A percentile compares a stretch with the other conserved stretches of the same genome.
Evolutionary conservation across 2,329 filamentous ascomycete species (phyloP).

Genomic region (Colletotrichum sansevieriae): DNA sequence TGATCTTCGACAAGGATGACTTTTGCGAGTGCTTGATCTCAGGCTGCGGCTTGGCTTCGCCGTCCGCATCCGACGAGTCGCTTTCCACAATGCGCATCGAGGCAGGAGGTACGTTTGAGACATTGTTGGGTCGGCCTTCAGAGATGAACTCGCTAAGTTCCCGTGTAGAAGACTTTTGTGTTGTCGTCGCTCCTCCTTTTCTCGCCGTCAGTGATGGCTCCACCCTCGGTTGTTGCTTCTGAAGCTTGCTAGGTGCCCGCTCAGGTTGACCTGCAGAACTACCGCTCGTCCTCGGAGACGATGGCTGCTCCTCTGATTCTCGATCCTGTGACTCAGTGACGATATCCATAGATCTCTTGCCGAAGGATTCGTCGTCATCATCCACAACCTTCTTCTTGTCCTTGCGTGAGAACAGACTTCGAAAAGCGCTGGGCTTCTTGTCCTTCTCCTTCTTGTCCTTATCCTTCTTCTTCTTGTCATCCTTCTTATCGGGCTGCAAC

Average conservation of each 20-base stretch:
- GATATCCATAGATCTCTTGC: constrained; percentile 73
- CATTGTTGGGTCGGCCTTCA: constrained; percentile 63
- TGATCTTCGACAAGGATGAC: constrained; percentile 57
- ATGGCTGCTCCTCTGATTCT: constrained; percentile 58
- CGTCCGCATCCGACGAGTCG: constrained; percentile 52
- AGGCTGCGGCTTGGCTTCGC: constrained; percentile 43
- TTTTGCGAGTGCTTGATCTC: constrained; percentile 55
- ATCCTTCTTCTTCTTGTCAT: constrained; percentile 82
- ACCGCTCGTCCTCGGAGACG: constrained; percentile 50
- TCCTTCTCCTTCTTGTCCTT: constrained; percentile 81
- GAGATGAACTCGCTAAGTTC: constrained; percentile 59
- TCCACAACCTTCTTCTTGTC: constrained; percentile 70
- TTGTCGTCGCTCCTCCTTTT: constrained; percentile 51
- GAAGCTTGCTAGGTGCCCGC: constrained; percentile 75
- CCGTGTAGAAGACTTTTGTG: constrained; percentile 52
- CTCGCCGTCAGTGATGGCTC: constrained; percentile 60
- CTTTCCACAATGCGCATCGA: constrained; percentile 69
- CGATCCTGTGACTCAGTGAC: constrained; percentile 59
- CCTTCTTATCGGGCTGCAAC: constrained; percentile 74
- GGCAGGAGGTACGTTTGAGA: constrained; percentile 68
- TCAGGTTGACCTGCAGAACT: constrained; percentile 54
- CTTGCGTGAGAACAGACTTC: constrained; percentile 73
- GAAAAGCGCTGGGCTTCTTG: constrained; percentile 68
- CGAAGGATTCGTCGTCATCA: constrained; percentile 71
- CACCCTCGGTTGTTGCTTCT: constrained; percentile 72